Evolutionary conservation across 805 yeast genomes (phyloP).

Genomic region (Candida patagonica): DNA sequence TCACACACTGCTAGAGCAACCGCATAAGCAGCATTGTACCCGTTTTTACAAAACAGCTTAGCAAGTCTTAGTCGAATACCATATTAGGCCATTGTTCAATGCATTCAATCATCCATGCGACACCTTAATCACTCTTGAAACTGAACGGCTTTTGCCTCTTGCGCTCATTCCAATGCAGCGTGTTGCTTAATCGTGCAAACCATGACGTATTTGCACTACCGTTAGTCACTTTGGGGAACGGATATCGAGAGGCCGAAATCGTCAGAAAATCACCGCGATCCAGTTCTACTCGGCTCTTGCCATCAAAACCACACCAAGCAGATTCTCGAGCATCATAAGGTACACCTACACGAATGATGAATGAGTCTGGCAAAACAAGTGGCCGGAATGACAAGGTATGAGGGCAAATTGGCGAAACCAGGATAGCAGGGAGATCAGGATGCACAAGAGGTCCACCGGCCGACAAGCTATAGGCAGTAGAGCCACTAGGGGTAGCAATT

Average conservation of each 20-base stretch:
- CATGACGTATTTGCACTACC: conserved; percentile 52
- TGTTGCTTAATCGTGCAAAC: conserved; percentile 77
- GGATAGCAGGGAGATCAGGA: conserved; percentile 83
- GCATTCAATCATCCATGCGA: too few species aligned
- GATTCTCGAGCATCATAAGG: conserved; percentile 77
- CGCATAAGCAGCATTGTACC: too few species aligned
- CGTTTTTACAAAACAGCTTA: too few species aligned
- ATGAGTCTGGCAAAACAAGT: conserved; percentile 78
- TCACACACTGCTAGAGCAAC: too few species aligned
- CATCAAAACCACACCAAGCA: conserved; percentile 97
- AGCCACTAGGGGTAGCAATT: conserved; percentile 59
- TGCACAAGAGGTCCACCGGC: conserved; percentile 94
- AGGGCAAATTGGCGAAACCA: conserved; percentile 91
- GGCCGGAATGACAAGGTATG: conserved; percentile 90
- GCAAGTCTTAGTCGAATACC: too few species aligned
- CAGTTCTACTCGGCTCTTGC: conserved; percentile 76
- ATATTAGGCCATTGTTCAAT: too few species aligned
- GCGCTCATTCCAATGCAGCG: conserved; percentile 88
- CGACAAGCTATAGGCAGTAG: conserved; percentile 82
- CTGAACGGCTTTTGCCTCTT: conserved; percentile 81
- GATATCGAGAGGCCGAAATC: conserved; percentile 76
- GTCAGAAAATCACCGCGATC: conserved; percentile 77
- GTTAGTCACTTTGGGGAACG: conserved; percentile 85
- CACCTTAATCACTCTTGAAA: too few species aligned
- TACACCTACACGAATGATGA: conserved; percentile 69